Evolutionary conservation across 345 rosid species (phyloP).

Genomic region (Populus nigra): DNA sequence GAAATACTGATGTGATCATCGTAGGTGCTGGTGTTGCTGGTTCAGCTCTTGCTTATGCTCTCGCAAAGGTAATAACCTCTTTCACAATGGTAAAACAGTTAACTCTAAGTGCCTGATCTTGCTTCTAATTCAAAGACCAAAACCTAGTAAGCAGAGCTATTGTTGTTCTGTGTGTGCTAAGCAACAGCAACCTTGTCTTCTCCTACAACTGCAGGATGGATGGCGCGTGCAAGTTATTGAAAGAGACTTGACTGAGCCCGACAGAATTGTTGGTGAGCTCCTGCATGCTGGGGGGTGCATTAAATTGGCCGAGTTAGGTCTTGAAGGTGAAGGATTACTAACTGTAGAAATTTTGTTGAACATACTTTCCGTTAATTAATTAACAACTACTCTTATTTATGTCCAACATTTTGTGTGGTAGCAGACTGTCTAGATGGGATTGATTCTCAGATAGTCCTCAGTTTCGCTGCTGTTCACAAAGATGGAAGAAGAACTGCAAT

Average conservation of each 20-base stretch:
- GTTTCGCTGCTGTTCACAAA: slow-evolving; percentile 49
- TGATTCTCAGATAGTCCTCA: slow-evolving; percentile 49
- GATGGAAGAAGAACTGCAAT: slow-evolving; percentile 38
- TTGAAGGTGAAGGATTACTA: slow-evolving; percentile 24
- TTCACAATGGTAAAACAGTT: no score
- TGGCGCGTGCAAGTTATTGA: not conserved
- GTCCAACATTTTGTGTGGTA: not conserved
- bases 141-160: no score
- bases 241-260: slow-evolving; percentile 15
- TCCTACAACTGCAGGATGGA: slow-evolving; percentile 4
- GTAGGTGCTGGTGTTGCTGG: no score
- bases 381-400: not conserved
- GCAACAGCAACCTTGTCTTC: no score
- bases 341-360: no score
- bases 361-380: no score
- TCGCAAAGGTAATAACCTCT: no score
- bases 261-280: slow-evolving; percentile 30
- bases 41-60: no score
- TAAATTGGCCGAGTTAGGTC: slow-evolving; percentile 36
- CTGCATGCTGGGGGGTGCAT: slow-evolving; percentile 40
- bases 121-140: no score
- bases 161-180: no score
- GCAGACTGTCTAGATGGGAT: slow-evolving; percentile 54
- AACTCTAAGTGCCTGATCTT: no score
- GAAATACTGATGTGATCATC: no score